Evolutionary conservation across 2,329 filamentous ascomycete genomes (phyloP).

Genomic region (Xylariaceae sp.): DNA sequence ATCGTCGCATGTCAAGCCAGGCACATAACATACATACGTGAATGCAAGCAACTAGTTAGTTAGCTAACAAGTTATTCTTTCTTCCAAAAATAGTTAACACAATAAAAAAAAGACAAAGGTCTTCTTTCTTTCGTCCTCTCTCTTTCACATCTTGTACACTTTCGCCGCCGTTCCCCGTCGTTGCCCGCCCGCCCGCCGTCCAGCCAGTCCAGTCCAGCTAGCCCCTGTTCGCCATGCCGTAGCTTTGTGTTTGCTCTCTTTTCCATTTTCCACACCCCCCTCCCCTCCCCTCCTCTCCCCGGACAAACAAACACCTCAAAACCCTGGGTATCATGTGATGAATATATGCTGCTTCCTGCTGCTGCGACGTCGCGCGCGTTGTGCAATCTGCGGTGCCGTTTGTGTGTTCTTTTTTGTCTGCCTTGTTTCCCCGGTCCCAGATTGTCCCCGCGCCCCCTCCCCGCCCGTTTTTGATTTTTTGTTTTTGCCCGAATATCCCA

Average conservation of each 20-base stretch:
- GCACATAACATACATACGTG: not conserved
- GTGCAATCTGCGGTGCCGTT: not conserved
- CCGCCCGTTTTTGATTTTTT: not conserved
- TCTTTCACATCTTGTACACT: not conserved
- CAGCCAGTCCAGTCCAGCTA: too few relatives aligned
- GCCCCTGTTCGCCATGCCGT: too few relatives aligned
- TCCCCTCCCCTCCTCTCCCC: not conserved
- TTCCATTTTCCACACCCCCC: not conserved
- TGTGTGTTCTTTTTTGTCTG: not conserved
- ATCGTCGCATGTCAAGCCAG: too few relatives aligned
- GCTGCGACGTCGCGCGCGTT: not conserved
- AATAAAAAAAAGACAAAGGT: not conserved
- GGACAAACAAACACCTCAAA: not conserved
- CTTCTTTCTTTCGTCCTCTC: not conserved
- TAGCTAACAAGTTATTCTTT: too few relatives aligned
- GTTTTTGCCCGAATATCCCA: too few relatives aligned
- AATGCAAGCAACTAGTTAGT: not conserved
- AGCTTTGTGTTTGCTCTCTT: not conserved
- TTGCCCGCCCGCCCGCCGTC: too few relatives aligned
- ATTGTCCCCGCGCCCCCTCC: not conserved
- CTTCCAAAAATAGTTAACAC: too few relatives aligned
- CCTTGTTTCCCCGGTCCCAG: not conserved
- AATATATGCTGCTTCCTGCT: not conserved
- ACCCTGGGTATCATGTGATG: constrained; percentile 1
- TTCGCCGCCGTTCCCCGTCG: too few relatives aligned